phyloP scores from a whole-genome alignment of 805 yeast genomes.

The Pichia insulana region DNA sequence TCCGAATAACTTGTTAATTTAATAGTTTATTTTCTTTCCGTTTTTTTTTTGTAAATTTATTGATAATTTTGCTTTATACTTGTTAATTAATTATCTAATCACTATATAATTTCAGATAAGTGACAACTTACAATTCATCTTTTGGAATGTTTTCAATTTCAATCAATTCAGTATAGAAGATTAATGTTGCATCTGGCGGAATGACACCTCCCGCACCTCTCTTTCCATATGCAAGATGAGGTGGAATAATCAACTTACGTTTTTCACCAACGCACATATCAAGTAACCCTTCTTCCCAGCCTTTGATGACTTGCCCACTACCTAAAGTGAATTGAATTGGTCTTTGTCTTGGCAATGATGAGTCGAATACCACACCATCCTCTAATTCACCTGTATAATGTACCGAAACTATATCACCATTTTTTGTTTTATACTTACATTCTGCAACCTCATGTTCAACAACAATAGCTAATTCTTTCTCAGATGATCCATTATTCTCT shows the following conservation, averaged over 20 bases:
- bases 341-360: conserved; percentile 50
- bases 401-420: conserved; percentile 63
- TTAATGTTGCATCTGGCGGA: conserved; percentile 69
- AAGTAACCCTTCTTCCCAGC: conserved; percentile 84
- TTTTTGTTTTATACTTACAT: conserved; percentile 49
- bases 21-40: background rate
- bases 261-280: conserved; percentile 87
- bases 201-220: conserved; percentile 60
- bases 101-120: too few species aligned
- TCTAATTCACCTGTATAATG: conserved; percentile 70
- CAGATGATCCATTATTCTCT: background rate
- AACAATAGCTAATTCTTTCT: conserved; percentile 22
- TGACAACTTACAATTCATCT: conserved; percentile 16
- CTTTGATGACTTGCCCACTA: conserved; percentile 68
- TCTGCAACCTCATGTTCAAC: conserved; percentile 38
- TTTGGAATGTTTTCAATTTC: conserved; percentile 29
- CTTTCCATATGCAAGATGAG: conserved; percentile 68
- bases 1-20: background rate
- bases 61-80: too few species aligned
- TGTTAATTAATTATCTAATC: too few species aligned
- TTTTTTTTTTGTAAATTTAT: too few species aligned
- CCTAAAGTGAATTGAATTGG: conserved; percentile 76
- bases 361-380: conserved; percentile 69
- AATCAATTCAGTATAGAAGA: conserved; percentile 58
- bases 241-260: conserved; percentile 72